Evolutionary conservation across 306 rosid genomes (phyloP), one percentile per base, ranked within the genome.

Genomic region (Cucumis cinereus): DNA sequence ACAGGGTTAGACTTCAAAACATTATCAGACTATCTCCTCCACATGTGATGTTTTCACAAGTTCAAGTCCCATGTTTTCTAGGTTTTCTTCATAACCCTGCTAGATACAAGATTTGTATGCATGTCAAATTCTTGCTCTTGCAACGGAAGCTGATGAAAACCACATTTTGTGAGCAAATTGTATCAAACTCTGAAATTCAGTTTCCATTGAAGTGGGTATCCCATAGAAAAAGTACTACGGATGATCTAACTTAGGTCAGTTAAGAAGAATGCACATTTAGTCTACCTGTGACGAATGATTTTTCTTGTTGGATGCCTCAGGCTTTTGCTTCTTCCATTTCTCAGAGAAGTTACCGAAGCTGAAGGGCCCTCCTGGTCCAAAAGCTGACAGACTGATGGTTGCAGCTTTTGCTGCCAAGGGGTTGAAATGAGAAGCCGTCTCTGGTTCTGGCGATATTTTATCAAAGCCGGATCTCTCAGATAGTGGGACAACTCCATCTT

Each of bases 401-500:
- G 98, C 96, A 54, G 87, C 80, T 75, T 84, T 88, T 59, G 86
- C 85, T 16, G 92, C 90, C 78, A 90, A 84, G 57, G 96, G 98
- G 79, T 92, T 92, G 87, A 92, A 90, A 73, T 63, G 81, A 30
- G 90, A 88, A 63, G 81, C 23, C 23, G 88, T 81, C 79, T 80
- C 84, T 6, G 74, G 83, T 76, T 89, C 84, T 33, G 69, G 33
- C 50, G 19, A 23, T 56, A 81, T 82, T 45, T 10, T 53, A 41
- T 59, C 74, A 68, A 79, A 64, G 35, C 75, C 71, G 28, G 84
- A 82, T 81, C 79, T 81, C 75, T 82, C 92, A 15, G 85, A 84
- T 24, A 92, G 92, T 22, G 98, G 98, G 57, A 92, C 68, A 7
- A 92, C 83, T 23, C 98, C 96, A 74, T 92, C 87, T 81, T 88